Evolutionary conservation across 495 filamentous ascomycete species (phyloP).

Genomic region (Daldinia vernicosa): DNA sequence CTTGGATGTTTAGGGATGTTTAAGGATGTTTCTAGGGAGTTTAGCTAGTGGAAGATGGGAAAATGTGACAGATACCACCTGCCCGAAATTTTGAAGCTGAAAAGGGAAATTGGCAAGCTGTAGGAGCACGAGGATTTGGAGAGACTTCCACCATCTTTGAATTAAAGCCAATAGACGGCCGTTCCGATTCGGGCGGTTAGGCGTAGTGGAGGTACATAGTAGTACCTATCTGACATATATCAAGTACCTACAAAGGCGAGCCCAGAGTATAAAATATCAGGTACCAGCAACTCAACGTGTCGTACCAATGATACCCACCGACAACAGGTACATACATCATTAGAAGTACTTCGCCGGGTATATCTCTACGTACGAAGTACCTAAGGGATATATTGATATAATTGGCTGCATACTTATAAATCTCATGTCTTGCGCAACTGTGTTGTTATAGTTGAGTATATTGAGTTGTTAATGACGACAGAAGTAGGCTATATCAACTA

Average conservation of each 20-base stretch:
- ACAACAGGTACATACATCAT: not conserved
- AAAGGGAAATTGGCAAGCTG: constrained; percentile 39
- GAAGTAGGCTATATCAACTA: not conserved
- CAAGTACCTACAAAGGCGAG: not conserved
- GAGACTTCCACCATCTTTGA: constrained; percentile 29
- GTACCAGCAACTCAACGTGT: not conserved
- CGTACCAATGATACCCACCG: not conserved
- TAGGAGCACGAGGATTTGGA: constrained; percentile 26
- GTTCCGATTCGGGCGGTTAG: constrained; percentile 38
- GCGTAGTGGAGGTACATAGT: constrained; percentile 17
- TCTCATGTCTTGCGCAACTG: not conserved
- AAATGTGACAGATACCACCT: constrained; percentile 40
- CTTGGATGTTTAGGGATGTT: not conserved
- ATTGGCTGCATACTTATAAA: not conserved
- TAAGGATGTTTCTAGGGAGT: not conserved
- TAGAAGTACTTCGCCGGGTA: not conserved
- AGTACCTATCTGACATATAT: constrained; percentile 2
- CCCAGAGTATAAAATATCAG: not conserved
- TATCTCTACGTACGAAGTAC: too few relatives aligned
- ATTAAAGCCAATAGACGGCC: constrained; percentile 30
- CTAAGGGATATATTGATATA: not conserved
- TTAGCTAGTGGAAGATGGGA: not conserved
- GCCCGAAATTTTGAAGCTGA: constrained; percentile 37
- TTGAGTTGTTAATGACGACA: constrained; percentile 27
- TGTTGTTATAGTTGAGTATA: not conserved